Evolutionary conservation across 108 stramenopile species (phyloP).

Genomic region (Skeletonema grethae): DNA sequence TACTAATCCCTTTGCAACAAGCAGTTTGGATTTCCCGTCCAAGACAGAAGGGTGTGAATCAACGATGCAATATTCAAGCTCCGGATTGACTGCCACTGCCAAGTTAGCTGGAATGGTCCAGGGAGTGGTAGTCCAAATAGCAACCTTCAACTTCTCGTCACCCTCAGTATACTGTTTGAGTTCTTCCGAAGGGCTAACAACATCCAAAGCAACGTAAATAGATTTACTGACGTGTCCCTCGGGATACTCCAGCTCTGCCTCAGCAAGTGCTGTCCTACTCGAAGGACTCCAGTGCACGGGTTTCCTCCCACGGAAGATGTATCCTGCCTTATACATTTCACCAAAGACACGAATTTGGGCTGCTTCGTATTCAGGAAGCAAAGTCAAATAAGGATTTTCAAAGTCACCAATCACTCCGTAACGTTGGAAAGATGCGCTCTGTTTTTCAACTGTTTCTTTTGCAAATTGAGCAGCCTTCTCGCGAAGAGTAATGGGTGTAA

Average conservation of each 20-base stretch:
- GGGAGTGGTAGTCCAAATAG: conserved; percentile 94
- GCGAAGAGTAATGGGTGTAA: conserved; percentile 86
- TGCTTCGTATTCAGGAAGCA: conserved; percentile 96
- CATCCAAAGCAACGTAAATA: conserved; percentile 91
- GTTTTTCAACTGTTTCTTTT: conserved; percentile 88
- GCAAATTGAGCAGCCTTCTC: conserved; percentile 92
- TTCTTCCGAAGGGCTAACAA: conserved; percentile 65
- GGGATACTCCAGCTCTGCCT: conserved; percentile 98
- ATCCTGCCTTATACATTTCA: conserved; percentile 94
- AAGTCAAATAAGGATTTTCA: conserved; percentile 94
- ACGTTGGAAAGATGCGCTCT: conserved; percentile 85
- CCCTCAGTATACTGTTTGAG: conserved; percentile 55
- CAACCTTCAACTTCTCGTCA: conserved; percentile 71
- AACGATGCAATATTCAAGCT: conserved; percentile 91
- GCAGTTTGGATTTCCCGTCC: conserved; percentile 66
- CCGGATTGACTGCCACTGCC: conserved; percentile 94
- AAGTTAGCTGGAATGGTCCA: conserved; percentile 95
- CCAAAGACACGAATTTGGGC: conserved; percentile 96
- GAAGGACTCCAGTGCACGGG: conserved; percentile 99
- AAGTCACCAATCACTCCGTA: conserved; percentile 98
- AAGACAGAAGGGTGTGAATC: conserved; percentile 44
- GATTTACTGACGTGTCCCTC: conserved; percentile 92
- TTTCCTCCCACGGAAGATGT: conserved; percentile 96
- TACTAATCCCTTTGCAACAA: conserved; percentile 83
- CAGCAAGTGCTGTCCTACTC: conserved; percentile 94